Base-by-base conservation (phyloP, 305 asterid species). In the Solanum chacoense region DNA sequence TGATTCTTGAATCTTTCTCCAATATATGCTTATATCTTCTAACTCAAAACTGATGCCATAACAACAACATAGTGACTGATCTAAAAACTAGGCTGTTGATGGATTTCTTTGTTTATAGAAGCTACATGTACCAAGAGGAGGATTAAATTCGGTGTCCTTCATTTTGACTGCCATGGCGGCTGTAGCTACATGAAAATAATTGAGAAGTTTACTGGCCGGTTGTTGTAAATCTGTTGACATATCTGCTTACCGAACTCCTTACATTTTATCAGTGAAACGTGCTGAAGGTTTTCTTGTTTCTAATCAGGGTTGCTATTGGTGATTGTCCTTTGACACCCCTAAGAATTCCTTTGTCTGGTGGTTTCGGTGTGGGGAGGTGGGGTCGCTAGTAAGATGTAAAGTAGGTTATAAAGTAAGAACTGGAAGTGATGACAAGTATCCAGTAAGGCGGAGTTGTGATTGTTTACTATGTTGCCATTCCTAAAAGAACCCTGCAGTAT, bases 121-220 rank as follows among this genome's bases (percentile, higher is more conserved):
- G 87, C 75, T 87, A 74, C 75, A 87, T 75, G 89, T 87, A 87
- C 89, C 89, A 87, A 87, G 87, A 35, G 32, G 45, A 6, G 87
- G 42, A 79, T 77, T 79, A 50, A 78, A 4, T 2, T 35, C 2
- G 9, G 59, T 75, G 26, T 74, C 85, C 85, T 1, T 45, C 75
- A 87, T 75, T 85, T 74, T 87, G 59, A 75, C 59, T 87, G 89
- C 85, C 85, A 87, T 40, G 89, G 85, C 8, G 89, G 89, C 89
- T 87, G 89, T 75, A 50, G 89, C 85, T 32, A 74, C 77, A 87
- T 45, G 74, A 32, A 75, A 42, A n/a, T 31, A 11, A 20, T 45
- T 34, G 31, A 29, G 84, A 36, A 87, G 88, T 87, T 75, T 29
- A 38, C 89, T 87, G 89, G 89, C 89, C 89, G 75, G 85, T 74